Conservation (phyloP, 805 yeast genomes). For the Brettanomyces nanus region DNA sequence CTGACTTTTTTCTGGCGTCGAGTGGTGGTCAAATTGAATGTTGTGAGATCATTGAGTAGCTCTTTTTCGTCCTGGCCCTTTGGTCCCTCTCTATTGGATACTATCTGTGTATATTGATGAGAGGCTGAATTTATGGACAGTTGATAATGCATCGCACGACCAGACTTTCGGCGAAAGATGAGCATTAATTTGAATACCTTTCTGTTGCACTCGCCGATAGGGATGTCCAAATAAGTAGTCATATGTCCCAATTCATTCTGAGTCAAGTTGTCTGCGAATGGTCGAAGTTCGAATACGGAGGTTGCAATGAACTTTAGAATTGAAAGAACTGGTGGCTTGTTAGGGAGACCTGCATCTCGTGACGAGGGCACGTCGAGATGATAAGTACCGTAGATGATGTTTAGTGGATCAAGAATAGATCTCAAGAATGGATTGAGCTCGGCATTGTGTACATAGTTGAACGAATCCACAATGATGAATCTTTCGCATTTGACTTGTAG, state of each 20-base stretch:
- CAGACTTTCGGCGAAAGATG: conserved; percentile 74
- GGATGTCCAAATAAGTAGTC: conserved; percentile 35
- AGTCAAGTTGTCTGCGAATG: conserved; percentile 20
- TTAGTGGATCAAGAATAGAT: conserved; percentile 31
- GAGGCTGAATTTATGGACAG: conserved; percentile 42
- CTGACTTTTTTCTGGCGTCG: conserved; percentile 68
- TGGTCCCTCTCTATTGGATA: neutral
- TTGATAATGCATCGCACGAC: conserved; percentile 56
- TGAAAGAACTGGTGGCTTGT: conserved; percentile 16
- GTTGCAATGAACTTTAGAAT: conserved; percentile 64
- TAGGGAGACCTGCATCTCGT: conserved; percentile 4
- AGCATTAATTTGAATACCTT: conserved; percentile 39
- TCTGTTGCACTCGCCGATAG: conserved; percentile 41
- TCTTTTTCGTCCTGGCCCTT: conserved; percentile 33
- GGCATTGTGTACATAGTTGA: conserved; percentile 44
- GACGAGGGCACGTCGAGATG: conserved; percentile 33
- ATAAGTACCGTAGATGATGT: conserved; percentile 37
- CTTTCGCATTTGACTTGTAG: conserved; percentile 10
- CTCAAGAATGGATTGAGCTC: conserved; percentile 32
- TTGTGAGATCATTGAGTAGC: conserved; percentile 65
- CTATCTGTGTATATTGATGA: conserved; percentile 32
- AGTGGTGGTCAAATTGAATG: conserved; percentile 76
- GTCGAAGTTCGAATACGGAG: conserved; percentile 55
- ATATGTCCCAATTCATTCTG: conserved; percentile 37
- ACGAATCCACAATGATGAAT: conserved; percentile 57